A percentile compares a stretch with the other conserved stretches of the same genome.
These are phyloP conservation scores for Fraxinus excelsior DNA, from an alignment of 257 asterid genomes.

Conservation along the genomic window DNA sequence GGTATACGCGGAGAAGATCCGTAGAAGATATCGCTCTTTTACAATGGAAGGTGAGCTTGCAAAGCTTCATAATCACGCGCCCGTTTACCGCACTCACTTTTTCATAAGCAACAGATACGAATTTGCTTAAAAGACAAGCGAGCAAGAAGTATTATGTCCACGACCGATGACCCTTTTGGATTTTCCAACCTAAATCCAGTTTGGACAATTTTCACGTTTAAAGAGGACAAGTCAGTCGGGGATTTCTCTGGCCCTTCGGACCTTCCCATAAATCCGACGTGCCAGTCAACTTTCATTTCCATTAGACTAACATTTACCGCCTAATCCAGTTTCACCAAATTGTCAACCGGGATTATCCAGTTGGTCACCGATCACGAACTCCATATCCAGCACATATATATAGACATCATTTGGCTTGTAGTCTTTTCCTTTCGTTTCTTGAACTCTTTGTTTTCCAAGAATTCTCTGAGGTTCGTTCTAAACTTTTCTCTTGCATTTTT, in stretches of 20 bases:
- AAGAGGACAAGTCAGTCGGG: constrained; percentile 31
- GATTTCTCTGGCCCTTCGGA: constrained; percentile 42
- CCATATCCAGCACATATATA: constrained; percentile 28
- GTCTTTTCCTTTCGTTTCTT: constrained; percentile 23
- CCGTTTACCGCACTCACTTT: constrained; percentile 2
- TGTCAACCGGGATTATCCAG: constrained; percentile 40
- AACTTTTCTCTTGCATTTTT: neutral
- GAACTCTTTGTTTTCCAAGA: neutral
- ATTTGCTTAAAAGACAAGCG: constrained; percentile 24
- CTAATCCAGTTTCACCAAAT: constrained; percentile 27
- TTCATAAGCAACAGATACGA: neutral
- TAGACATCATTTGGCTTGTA: constrained; percentile 12
- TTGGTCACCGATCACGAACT: neutral
- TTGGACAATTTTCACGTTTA: constrained; percentile 15
- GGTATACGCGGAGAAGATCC: constrained; percentile 14
- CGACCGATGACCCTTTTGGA: constrained; percentile 1
- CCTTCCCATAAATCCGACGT: constrained; percentile 58
- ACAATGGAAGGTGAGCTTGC: neutral
- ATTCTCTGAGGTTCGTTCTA: constrained; percentile 26
- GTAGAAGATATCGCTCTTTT: constrained; percentile 26
- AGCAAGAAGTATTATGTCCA: constrained; percentile 11
- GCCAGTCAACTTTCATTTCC: constrained; percentile 51
- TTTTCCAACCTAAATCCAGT: constrained; percentile 19
- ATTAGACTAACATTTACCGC: constrained; percentile 26
- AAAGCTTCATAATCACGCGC: neutral